These are phyloP conservation scores for Leishmania lainsoni DNA, from an alignment of 208 protist species.

Conservation along the genomic window DNA sequence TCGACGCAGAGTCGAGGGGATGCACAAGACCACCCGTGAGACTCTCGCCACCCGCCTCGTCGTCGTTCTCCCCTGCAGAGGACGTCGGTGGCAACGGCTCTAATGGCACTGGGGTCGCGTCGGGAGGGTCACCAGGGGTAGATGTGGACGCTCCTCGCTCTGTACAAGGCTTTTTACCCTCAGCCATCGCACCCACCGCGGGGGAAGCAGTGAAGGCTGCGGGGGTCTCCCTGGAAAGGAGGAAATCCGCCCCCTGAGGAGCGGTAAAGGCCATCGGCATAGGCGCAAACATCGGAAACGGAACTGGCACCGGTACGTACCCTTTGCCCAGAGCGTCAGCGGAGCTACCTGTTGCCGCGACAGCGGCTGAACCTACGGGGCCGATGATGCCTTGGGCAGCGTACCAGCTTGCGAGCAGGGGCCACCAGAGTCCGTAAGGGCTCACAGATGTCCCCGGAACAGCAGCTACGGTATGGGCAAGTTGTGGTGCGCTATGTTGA, in stretches of 20 bases:
- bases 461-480: neutral
- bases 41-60: neutral
- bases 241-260: neutral
- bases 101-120: neutral
- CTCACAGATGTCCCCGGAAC: neutral
- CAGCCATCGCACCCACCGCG: neutral
- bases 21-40: conserved; percentile 4
- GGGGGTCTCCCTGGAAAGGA: neutral
- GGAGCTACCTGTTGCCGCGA: neutral
- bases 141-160: neutral
- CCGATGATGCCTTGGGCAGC: neutral
- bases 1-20: neutral
- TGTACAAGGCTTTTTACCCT: neutral
- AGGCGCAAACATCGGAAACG: conserved; percentile 22
- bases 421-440: conserved; percentile 30
- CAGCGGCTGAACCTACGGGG: neutral
- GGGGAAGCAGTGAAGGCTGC: neutral
- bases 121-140: neutral
- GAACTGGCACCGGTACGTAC: conserved; percentile 23
- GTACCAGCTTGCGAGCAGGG: conserved; percentile 18
- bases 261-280: conserved; percentile 6
- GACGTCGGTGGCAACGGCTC: neutral
- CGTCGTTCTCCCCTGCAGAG: neutral
- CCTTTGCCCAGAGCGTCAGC: neutral
- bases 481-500: neutral